Conservation (phyloP, 2,329 filamentous ascomycete species). For the Diaporthe sp. region DNA sequence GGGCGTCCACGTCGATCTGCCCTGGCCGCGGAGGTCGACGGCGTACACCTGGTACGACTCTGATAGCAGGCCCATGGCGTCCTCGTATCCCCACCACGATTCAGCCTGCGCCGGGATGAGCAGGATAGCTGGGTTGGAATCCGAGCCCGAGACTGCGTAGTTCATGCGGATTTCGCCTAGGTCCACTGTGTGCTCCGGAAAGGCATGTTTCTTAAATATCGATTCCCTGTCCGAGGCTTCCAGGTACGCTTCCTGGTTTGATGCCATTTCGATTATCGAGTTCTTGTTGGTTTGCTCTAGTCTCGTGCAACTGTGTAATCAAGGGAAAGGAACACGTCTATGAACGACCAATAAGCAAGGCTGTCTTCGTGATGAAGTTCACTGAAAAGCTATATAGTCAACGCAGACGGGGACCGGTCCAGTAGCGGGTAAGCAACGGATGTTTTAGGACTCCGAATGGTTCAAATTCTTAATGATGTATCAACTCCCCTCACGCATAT, state of each 20-base stretch:
- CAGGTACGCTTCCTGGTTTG: constrained; percentile 9
- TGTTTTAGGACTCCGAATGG: neutral
- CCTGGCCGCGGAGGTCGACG: constrained; percentile 43
- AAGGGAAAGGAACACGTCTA: neutral
- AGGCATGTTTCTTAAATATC: constrained; percentile 39
- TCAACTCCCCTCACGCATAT: neutral
- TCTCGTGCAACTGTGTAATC: neutral
- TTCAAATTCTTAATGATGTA: neutral
- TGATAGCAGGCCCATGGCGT: constrained; percentile 39
- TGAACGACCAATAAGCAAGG: neutral
- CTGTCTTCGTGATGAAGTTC: neutral
- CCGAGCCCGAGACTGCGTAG: constrained; percentile 39
- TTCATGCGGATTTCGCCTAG: constrained; percentile 43
- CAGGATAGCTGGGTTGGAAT: constrained; percentile 38
- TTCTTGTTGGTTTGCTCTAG: no score
- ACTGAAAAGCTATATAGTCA: neutral
- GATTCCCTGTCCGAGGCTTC: constrained; percentile 34
- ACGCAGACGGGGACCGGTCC: no score
- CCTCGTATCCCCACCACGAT: constrained; percentile 43
- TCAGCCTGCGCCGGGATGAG: constrained; percentile 42
- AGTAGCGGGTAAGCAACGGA: neutral
- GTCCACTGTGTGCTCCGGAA: constrained; percentile 40
- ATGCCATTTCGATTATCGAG: neutral
- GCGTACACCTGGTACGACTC: constrained; percentile 42
- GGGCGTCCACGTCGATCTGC: constrained; percentile 42